phyloP scores from a whole-genome alignment of 352 stramenopile species.

The Aphanomyces euteiches region DNA sequence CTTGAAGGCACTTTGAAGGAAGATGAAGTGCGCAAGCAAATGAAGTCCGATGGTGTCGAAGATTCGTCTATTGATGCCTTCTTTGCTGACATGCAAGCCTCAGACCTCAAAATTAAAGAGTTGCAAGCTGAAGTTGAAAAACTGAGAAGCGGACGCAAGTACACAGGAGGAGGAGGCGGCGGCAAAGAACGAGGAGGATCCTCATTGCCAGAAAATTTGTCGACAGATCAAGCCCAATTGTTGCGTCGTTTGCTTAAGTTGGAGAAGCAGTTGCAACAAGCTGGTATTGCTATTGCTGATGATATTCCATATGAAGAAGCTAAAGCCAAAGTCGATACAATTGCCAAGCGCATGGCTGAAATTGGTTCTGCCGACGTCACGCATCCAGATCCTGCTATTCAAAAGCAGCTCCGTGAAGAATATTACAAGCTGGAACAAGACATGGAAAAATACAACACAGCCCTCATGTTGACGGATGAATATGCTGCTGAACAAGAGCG shows the following conservation, averaged over 20 bases:
- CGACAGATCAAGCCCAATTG: conserved; percentile 68
- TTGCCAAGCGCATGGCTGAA: conserved; percentile 88
- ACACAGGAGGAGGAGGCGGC: not conserved
- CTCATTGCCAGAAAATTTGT: conserved; percentile 30
- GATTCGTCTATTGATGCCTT: conserved; percentile 67
- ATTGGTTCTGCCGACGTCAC: conserved; percentile 90
- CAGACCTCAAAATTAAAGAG: conserved; percentile 76
- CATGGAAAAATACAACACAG: conserved; percentile 93
- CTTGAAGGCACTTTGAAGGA: conserved; percentile 65
- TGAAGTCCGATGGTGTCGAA: conserved; percentile 73
- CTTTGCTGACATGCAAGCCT: conserved; percentile 80
- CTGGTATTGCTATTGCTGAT: conserved; percentile 84
- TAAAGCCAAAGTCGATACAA: conserved; percentile 87
- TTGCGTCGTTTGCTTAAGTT: conserved; percentile 77
- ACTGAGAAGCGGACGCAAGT: conserved; percentile 52
- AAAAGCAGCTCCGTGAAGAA: conserved; percentile 87
- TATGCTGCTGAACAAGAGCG: conserved; percentile 87
- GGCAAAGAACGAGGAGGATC: not conserved
- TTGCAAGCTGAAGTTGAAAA: conserved; percentile 82
- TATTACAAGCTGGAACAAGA: conserved; percentile 91
- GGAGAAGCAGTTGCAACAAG: conserved; percentile 77
- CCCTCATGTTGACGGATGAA: conserved; percentile 90
- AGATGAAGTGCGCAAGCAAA: conserved; percentile 61
- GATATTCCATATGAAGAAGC: conserved; percentile 92
- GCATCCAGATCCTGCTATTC: conserved; percentile 67